phyloP scores from a whole-genome alignment of 73 alveolate genomes.

The Urostyla sp. region DNA sequence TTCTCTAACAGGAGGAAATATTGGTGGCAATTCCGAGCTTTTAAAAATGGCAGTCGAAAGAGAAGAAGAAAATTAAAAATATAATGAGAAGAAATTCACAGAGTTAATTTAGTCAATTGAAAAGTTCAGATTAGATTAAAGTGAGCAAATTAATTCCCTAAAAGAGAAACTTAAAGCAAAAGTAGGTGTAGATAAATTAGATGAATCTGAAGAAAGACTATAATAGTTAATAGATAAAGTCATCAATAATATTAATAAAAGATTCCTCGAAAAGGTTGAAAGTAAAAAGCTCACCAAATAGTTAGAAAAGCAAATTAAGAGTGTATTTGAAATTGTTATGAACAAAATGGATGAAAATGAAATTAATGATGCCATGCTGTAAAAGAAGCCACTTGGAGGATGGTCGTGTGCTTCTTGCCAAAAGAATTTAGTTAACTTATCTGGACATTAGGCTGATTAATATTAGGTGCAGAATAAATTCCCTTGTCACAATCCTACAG shows the following conservation, averaged over 20 bases:
- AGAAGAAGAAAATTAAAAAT: constrained; percentile 3
- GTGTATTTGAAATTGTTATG: not conserved
- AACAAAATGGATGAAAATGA: constrained; percentile 37
- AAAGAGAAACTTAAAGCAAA: constrained; percentile 15
- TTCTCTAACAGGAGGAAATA: no score
- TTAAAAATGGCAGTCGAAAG: not conserved
- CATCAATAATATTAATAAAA: constrained; percentile 2
- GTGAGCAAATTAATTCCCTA: not conserved
- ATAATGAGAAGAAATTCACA: not conserved
- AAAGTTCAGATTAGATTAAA: not conserved
- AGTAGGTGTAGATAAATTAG: not conserved
- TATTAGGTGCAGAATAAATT: constrained; percentile 82
- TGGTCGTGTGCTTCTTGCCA: constrained; percentile 94
- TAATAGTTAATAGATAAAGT: constrained; percentile 25
- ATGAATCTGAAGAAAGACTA: constrained; percentile 24
- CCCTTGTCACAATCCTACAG: constrained; percentile 67
- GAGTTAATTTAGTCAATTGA: not conserved
- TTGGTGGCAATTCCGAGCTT: no score
- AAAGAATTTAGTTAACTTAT: constrained; percentile 69
- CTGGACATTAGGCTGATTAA: constrained; percentile 77
- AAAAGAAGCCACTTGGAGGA: constrained; percentile 90
- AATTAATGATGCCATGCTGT: constrained; percentile 85
- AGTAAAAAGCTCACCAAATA: constrained; percentile 17
- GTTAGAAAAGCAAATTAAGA: constrained; percentile 5
- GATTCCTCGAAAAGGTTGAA: constrained; percentile 22